Conservation (phyloP, 805 yeast species). For the Metschnikowia reukaufii region DNA sequence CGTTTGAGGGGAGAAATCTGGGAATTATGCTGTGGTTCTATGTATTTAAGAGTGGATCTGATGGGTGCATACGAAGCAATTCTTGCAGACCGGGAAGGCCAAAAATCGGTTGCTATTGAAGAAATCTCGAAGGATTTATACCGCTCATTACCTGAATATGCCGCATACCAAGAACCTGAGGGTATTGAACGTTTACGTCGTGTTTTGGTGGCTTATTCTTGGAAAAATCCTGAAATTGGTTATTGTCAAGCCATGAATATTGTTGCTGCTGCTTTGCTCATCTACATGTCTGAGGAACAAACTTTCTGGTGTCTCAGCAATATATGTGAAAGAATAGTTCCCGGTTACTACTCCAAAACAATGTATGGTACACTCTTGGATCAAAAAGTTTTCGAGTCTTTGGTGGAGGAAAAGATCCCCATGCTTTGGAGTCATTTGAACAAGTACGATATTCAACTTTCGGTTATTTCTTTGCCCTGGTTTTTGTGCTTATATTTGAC, state of each 20-base stretch:
- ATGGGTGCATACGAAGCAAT: slow-evolving; percentile 58
- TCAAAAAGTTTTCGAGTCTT: slow-evolving; percentile 87
- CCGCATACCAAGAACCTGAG: slow-evolving; percentile 84
- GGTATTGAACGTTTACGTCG: slow-evolving; percentile 84
- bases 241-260: slow-evolving; percentile 99
- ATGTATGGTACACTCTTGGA: slow-evolving; percentile 97
- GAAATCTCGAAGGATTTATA: slow-evolving; percentile 96
- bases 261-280: slow-evolving; percentile 73
- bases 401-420: slow-evolving; percentile 90
- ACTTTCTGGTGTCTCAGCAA: slow-evolving; percentile 90
- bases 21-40: slow-evolving; percentile 89
- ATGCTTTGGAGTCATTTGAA: slow-evolving; percentile 78
- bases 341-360: slow-evolving; percentile 94
- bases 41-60: slow-evolving; percentile 66
- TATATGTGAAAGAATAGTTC: slow-evolving; percentile 80
- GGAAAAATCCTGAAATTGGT: slow-evolving; percentile 97
- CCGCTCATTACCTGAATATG: slow-evolving; percentile 92
- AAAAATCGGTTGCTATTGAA: slow-evolving; percentile 80
- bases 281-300: slow-evolving; percentile 93
- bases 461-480: slow-evolving; percentile 96
- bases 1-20: slow-evolving; percentile 92
- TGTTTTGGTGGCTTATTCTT: slow-evolving; percentile 89
- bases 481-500: slow-evolving; percentile 85
- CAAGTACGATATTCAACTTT: slow-evolving; percentile 80
- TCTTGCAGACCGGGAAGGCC: slow-evolving; percentile 59